Evolutionary conservation across 345 rosid genomes (phyloP), one percentile per base, ranked within the genome.

Genomic region (Capsella bursapastoris): DNA sequence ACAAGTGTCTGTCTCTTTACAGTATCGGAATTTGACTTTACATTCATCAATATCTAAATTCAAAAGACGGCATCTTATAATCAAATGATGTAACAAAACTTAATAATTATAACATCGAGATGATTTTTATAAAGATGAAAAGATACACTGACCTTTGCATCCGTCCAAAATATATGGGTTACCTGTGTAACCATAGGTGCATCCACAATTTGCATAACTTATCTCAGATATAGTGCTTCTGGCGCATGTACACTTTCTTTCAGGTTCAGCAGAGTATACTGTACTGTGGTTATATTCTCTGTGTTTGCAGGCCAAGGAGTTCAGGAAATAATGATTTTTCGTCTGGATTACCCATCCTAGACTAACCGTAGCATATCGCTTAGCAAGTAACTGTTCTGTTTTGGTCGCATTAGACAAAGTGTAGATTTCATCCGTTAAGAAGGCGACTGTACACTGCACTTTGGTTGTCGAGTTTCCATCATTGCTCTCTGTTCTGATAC

Each of bases 271-370:
- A 0, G 0, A 44, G 49, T 14, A 4, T 2, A 1, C 0, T 5
- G 49, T 14, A 44, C 14, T 14, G 3, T 4, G 15, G 7, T 43
- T 13, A 43, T 43, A 5, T 29, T 11, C 22, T 40, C 22, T 13
- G 10, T 1, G 6, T 6, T 18, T 34, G 53, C 77, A 64, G 6
- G 18, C 45, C 77, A 73, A 73, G 6, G 56, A 41, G 48, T n/a
- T 22, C 1, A 68, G 2, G 66, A 40, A 40, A 0, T 61, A 58
- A 16, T 0, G 3, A 14, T 59, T 59, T 8, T 37, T 59, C 0
- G 73, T 35, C 63, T 69, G 62, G 38, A 84, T 51, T 0, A 67
- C 2, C 87, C 85, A 84, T 40, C 79, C 75, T 32, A 84, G 67
- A 41, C 57, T 67, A 28, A 62, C 0, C 0, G 79, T 65, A 16